A percentile compares a stretch with the other conserved stretches of the same genome.
Conservation (phyloP, 2,329 filamentous ascomycete genomes). For the Mariannaea sp. region DNA sequence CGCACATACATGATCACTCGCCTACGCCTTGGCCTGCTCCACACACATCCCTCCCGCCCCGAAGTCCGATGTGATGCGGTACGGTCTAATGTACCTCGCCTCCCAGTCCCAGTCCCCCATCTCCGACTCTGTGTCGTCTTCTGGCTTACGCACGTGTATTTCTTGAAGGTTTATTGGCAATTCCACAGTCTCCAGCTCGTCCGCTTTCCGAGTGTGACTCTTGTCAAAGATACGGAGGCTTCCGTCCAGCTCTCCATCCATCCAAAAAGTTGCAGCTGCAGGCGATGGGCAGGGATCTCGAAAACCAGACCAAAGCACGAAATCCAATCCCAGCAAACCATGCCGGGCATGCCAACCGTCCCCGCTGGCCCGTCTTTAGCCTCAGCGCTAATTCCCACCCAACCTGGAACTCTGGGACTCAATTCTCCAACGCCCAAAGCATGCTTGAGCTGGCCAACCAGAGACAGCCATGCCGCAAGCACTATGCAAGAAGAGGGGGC, state of each 20-base stretch:
- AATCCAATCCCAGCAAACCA: constrained; percentile 8
- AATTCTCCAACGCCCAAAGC: constrained; percentile 1
- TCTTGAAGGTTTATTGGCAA: background rate
- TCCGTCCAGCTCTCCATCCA: background rate
- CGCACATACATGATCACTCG: constrained; percentile 8
- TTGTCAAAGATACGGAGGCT: background rate
- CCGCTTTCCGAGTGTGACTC: background rate
- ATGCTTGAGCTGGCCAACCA: background rate
- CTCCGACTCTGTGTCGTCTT: constrained; percentile 13
- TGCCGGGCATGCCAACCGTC: constrained; percentile 3
- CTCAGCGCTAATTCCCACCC: constrained; percentile 33
- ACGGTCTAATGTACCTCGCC: constrained; percentile 9
- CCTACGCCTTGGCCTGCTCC: constrained; percentile 1
- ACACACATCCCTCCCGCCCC: constrained; percentile 7
- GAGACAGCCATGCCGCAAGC: background rate
- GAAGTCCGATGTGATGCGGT: background rate
- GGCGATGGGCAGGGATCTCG: constrained; percentile 6
- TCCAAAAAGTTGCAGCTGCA: background rate
- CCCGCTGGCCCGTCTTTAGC: constrained; percentile 34
- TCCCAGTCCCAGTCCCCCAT: no score
- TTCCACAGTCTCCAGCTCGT: background rate
- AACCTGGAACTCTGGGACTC: constrained; percentile 19
- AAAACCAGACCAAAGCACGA: constrained; percentile 8
- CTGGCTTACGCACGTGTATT: background rate
- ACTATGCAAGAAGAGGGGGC: background rate